Conservation (phyloP, 495 filamentous ascomycete species). For the Pyronema omphalodes region DNA sequence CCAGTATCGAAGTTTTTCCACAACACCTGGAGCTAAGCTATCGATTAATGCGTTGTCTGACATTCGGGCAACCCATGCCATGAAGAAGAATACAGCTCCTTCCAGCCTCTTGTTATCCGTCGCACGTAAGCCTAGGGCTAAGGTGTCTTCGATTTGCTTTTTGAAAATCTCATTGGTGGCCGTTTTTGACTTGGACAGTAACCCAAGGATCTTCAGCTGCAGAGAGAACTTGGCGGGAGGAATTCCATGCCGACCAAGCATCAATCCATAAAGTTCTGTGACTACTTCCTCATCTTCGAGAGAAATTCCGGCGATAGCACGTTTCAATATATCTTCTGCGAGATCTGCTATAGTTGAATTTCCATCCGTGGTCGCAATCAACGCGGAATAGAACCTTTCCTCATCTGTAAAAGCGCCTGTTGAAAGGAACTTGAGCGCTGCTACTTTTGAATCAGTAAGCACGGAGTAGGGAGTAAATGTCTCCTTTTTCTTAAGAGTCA, state of each 20-base stretch:
- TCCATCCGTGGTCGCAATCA: constrained; percentile 63
- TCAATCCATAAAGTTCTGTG: constrained; percentile 45
- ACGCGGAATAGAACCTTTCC: constrained; percentile 61
- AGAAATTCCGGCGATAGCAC: constrained; percentile 41
- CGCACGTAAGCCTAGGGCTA: constrained; percentile 41
- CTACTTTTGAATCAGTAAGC: constrained; percentile 35
- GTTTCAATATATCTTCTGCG: constrained; percentile 71
- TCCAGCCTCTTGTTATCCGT: constrained; percentile 33
- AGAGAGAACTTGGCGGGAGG: constrained; percentile 46
- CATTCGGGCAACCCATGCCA: constrained; percentile 71
- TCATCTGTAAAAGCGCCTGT: constrained; percentile 68
- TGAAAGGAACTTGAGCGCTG: constrained; percentile 48
- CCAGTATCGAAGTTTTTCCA: constrained; percentile 49
- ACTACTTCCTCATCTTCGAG: constrained; percentile 53
- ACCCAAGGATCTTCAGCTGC: constrained; percentile 51
- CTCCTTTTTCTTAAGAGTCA: constrained; percentile 48
- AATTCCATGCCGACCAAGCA: constrained; percentile 38
- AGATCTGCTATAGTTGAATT: constrained; percentile 64
- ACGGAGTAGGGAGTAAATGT: constrained; percentile 28
- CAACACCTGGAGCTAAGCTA: constrained; percentile 48
- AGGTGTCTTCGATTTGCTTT: constrained; percentile 43
- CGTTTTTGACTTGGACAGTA: constrained; percentile 57
- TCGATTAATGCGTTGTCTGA: constrained; percentile 40
- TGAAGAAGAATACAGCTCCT: constrained; percentile 70
- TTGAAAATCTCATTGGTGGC: constrained; percentile 43